Base-by-base conservation (phyloP, 805 yeast species). In the Suhomyces sp. region DNA sequence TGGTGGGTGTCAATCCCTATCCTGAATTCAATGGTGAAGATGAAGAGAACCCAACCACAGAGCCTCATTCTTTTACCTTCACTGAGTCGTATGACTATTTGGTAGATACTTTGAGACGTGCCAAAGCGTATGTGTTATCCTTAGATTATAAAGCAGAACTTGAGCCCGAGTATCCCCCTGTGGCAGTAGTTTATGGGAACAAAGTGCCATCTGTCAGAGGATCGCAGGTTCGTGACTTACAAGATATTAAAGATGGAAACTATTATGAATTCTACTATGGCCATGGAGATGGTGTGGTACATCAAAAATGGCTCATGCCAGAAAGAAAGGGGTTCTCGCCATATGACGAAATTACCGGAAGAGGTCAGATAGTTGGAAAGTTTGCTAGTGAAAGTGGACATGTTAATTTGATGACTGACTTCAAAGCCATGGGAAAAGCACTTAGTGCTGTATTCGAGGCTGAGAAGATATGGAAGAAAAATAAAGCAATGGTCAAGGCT, bases 211-310 rank as follows among this genome's bases (percentile, higher is more conserved):
- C 95, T 0, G 90, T 87, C 4, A 72, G 93, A 34, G 95, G 91
- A 6, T 82, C 87, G 3, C 63, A 79, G 35, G 93, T 88, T 1
- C 55, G 67, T 20, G 76, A 81, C 5, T 54, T 54, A 8, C 74
- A 81, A 27, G 93, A 79, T 23, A 79, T 90, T 39, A 70, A 63
- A 38, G 69, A 73, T 25, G 96, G 95, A 3, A 74, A 77, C 44
- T 88, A 84, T 61, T 78, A 74, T 43, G 81, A 85, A 48, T 83
- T 87, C 48, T 77, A 74, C 48, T 88, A 86, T 50, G 95, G 95
- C 0, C 86, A 87, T 4, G 97, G 97, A 11, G 97, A 90, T 56
- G 97, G 97, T 27, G 96, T 90, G 13, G 87, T 87, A 1, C 85
- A 85, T 58, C 85, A 83, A 46, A 76, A 76, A 43, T 83, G 88